Percentiles rank a stretch among this genome's conserved stretches.
Evolutionary conservation across 2,329 filamentous ascomycete species (phyloP).

Genomic region (Rhexocercosporidium sp.): DNA sequence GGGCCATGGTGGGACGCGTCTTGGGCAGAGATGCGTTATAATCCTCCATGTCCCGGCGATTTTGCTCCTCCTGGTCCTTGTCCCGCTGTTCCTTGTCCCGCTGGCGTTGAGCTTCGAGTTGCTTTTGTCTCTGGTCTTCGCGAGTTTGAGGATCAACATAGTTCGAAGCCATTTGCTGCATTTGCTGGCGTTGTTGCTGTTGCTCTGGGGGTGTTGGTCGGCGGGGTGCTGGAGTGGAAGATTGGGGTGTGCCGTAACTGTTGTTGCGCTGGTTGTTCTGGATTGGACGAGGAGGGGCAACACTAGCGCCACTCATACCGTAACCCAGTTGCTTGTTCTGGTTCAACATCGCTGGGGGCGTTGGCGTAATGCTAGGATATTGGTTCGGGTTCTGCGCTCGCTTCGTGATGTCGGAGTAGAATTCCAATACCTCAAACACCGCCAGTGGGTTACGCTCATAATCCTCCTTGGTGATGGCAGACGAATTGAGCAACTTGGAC

Average conservation of each 20-base stretch:
- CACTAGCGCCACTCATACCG: constrained; percentile 54
- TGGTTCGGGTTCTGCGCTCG: constrained; percentile 72
- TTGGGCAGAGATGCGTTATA: constrained; percentile 92
- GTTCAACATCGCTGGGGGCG: constrained; percentile 58
- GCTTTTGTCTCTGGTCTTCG: constrained; percentile 65
- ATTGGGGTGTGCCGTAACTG: constrained; percentile 44
- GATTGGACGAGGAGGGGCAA: constrained; percentile 73
- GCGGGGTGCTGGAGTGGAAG: constrained; percentile 43
- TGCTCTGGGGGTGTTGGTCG: constrained; percentile 51
- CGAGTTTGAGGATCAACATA: constrained; percentile 55
- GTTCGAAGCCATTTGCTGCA: constrained; percentile 60
- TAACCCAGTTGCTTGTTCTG: constrained; percentile 70
- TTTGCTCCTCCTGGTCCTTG: constrained; percentile 61
- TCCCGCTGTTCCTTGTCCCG: constrained; percentile 49
- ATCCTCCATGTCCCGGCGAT: constrained; percentile 77
- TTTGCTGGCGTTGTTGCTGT: constrained; percentile 59
- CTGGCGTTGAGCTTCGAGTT: constrained; percentile 62
- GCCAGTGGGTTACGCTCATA: constrained; percentile 96
- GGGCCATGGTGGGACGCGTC: constrained; percentile 77
- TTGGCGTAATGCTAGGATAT: constrained; percentile 71
- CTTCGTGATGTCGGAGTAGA: constrained; percentile 85
- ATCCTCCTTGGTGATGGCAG: constrained; percentile 97
- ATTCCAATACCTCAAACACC: constrained; percentile 80
- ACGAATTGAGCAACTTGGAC: constrained; percentile 95
- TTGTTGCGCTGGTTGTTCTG: constrained; percentile 53